Conservation (phyloP, 371 early-diverging fungal genomes). For the Conidiobolus incongruus region DNA sequence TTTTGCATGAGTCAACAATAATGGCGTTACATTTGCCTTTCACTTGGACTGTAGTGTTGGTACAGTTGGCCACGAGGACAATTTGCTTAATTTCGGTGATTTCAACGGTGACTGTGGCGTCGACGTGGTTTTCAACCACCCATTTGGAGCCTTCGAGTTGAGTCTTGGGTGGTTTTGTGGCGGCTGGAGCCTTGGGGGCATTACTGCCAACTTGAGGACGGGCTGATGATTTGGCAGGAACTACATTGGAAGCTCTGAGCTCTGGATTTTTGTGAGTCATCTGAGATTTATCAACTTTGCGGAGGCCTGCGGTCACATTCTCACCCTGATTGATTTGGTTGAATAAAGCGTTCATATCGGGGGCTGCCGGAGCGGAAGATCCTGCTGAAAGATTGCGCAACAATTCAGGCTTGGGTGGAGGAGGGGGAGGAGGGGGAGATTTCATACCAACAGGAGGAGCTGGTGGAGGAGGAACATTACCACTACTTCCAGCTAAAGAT, state of each 20-base stretch:
- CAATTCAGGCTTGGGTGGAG: constrained; percentile 15
- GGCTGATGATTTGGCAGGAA: constrained; percentile 4
- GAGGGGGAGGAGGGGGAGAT: constrained; percentile 28
- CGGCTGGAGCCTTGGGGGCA: constrained; percentile 21
- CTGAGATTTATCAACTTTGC: constrained; percentile 81
- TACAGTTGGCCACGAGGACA: constrained; percentile 82
- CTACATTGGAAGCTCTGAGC: constrained; percentile 20
- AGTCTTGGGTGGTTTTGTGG: constrained; percentile 54
- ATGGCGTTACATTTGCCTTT: constrained; percentile 72
- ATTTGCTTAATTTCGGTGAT: constrained; percentile 63
- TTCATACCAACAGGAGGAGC: background rate
- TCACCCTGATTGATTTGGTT: constrained; percentile 70
- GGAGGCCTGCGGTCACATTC: constrained; percentile 52
- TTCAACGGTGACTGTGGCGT: constrained; percentile 50
- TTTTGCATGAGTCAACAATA: constrained; percentile 50
- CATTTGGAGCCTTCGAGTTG: constrained; percentile 80
- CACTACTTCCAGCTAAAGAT: constrained; percentile 25
- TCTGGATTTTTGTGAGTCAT: constrained; percentile 95
- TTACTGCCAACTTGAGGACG: background rate
- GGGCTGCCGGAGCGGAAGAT: constrained; percentile 4
- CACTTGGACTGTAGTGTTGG: constrained; percentile 66
- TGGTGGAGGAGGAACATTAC: constrained; percentile 29
- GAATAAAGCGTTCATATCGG: constrained; percentile 48
- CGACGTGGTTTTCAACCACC: constrained; percentile 35
- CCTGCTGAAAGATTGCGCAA: constrained; percentile 5